Evolutionary conservation across 208 protist species (phyloP), one percentile per base, ranked within the genome.

Genomic region (Leishmania martiniquensis): DNA sequence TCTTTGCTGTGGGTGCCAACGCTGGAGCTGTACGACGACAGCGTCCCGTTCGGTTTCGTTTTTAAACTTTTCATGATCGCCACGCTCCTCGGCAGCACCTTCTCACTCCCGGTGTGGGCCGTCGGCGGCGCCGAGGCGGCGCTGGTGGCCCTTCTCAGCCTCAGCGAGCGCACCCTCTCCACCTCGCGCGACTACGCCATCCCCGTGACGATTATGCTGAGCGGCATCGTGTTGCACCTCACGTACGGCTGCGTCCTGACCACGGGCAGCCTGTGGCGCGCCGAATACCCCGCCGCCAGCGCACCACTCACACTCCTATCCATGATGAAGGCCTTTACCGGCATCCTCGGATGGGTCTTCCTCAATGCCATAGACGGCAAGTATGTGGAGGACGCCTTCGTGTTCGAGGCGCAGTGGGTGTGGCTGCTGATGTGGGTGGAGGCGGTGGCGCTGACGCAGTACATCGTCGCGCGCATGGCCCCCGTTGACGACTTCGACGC

Each of bases 1-100:
- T 94, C 98, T 13, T 97, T 98, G 68, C 85, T 98, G 70, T 98
- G 96, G 96, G 96, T 91, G 29, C 96, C 96, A 5, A 80, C 85
- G 15, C 74, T 98, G 20, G 75, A 85, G 47, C 65, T 79, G 44
- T 74, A 68, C 67, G 87, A 84, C 47, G 81, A 80, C 60, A 78
- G 49, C n/a, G 60, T 92, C 22, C 88, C 88, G 39, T 85, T 90
- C 71, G 88, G 88, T 51, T 47, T 88, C 59, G 73, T 89, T 17
- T 89, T 89, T 67, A 45, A 87, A 17, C 42, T 62, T 25, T 87
- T 92, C 69, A 89, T 87, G 83, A 47, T 88, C 4, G 52, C 84
- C 63, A 70, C 62, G 29, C 79, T 78, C 70, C 62, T 88, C n/a
- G 85, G 88, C 42, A 71, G 73, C 47, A 74, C 79, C 52, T 45